Percentiles rank a stretch among this genome's conserved stretches.
Evolutionary conservation across 2,329 filamentous ascomycete genomes (phyloP).

Genomic region (Cercospora brassicicola): DNA sequence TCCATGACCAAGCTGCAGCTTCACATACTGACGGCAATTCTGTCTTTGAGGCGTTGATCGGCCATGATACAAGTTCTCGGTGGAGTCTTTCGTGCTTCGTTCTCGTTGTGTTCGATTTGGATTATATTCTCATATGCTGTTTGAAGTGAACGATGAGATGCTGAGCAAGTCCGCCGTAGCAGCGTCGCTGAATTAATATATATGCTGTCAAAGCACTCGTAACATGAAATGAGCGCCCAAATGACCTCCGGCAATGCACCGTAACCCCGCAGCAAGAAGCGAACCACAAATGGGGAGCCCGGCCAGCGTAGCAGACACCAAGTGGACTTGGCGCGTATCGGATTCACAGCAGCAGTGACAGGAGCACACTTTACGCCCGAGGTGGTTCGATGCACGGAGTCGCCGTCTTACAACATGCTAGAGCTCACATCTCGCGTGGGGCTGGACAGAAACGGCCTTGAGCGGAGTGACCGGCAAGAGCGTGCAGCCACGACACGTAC

Average conservation of each 20-base stretch:
- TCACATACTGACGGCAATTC: slow-evolving; percentile 30
- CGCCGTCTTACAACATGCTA: neutral
- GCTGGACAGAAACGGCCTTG: neutral
- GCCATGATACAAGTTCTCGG: neutral
- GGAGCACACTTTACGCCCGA: neutral
- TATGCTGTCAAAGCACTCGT: neutral
- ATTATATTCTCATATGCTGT: neutral
- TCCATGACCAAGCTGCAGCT: neutral
- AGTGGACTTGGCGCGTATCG: neutral
- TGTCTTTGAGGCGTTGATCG: slow-evolving; percentile 27
- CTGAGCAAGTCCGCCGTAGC: neutral
- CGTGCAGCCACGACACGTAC: neutral
- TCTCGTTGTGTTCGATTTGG: neutral
- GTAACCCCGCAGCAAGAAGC: neutral
- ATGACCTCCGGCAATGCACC: neutral
- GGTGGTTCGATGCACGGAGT: no score
- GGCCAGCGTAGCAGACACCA: neutral
- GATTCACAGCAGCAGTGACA: neutral
- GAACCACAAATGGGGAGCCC: neutral
- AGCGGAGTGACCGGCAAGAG: neutral
- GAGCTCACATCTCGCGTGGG: neutral
- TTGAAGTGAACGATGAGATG: neutral
- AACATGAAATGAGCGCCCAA: neutral
- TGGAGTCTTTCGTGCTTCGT: neutral
- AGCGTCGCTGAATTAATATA: neutral